Conservation (phyloP, 1,284 basidiomycete genomes). For the Tilletia caries region DNA sequence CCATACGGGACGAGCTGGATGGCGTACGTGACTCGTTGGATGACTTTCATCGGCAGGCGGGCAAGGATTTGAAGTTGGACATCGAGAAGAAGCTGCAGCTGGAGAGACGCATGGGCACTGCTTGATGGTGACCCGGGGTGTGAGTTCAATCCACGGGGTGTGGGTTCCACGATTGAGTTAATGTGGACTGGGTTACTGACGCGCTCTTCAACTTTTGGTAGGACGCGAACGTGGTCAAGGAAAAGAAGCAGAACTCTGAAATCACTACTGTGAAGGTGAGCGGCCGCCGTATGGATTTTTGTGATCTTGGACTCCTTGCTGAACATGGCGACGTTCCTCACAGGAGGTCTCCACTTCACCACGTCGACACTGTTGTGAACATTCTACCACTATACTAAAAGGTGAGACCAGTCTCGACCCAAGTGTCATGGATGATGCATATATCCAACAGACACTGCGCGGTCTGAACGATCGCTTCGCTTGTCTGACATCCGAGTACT, state of each 20-base stretch:
- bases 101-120: slow-evolving; percentile 91
- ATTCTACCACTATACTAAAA: too few relatives aligned
- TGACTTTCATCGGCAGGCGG: slow-evolving; percentile 72
- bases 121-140: slow-evolving; percentile 71
- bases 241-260: slow-evolving; percentile 74
- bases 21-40: slow-evolving; percentile 77
- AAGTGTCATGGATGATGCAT: too few relatives aligned
- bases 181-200: too few relatives aligned
- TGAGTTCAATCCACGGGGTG: not conserved
- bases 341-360: slow-evolving; percentile 82
- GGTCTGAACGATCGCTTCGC: slow-evolving; percentile 71
- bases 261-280: slow-evolving; percentile 72
- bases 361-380: too few relatives aligned
- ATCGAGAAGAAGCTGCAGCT: slow-evolving; percentile 93
- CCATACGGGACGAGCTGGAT: slow-evolving; percentile 69
- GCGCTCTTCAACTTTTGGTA: slow-evolving; percentile 49
- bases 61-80: slow-evolving; percentile 74
- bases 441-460: too few relatives aligned
- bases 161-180: too few relatives aligned
- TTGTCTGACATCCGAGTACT: slow-evolving; percentile 69
- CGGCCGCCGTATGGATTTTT: not conserved
- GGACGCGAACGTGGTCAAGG: slow-evolving; percentile 72
- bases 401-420: too few relatives aligned
- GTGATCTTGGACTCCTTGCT: not conserved
- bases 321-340: not conserved